Evolutionary conservation across 208 protist genomes (phyloP).

Genomic region (Naegleria gruberi): DNA sequence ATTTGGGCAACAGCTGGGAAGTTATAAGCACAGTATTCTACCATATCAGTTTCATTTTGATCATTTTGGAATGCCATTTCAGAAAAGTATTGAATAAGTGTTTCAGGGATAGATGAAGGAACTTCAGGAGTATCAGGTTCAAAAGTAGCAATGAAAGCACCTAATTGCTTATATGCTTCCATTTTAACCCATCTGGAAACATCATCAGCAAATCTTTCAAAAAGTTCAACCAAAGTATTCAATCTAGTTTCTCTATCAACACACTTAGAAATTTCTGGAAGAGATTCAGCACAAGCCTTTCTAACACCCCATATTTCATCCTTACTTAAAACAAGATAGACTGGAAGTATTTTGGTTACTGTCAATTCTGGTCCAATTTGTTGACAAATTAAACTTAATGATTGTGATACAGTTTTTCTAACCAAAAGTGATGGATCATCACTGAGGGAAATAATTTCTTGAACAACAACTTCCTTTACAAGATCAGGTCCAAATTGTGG

Average conservation of each 20-base stretch:
- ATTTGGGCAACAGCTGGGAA: slow-evolving; percentile 83
- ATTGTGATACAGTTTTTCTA: slow-evolving; percentile 63
- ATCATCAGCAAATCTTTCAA: slow-evolving; percentile 63
- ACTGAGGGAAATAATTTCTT: slow-evolving; percentile 65
- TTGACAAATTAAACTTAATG: slow-evolving; percentile 60
- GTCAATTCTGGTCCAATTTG: slow-evolving; percentile 47
- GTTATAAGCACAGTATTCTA: slow-evolving; percentile 79
- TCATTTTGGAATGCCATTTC: slow-evolving; percentile 79
- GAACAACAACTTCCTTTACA: slow-evolving; percentile 59
- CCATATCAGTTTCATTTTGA: slow-evolving; percentile 67
- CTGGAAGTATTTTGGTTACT: slow-evolving; percentile 55
- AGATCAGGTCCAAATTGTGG: slow-evolving; percentile 57
- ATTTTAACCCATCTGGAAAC: slow-evolving; percentile 81
- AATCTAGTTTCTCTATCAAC: slow-evolving; percentile 42
- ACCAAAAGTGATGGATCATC: slow-evolving; percentile 77
- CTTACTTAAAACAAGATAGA: slow-evolving; percentile 73
- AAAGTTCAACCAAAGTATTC: slow-evolving; percentile 53
- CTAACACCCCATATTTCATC: slow-evolving; percentile 92
- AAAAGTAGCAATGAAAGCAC: slow-evolving; percentile 78
- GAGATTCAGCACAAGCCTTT: slow-evolving; percentile 77
- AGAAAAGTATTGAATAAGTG: slow-evolving; percentile 70
- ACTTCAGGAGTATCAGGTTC: slow-evolving; percentile 33
- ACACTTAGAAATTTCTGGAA: slow-evolving; percentile 57
- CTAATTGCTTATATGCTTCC: slow-evolving; percentile 72
- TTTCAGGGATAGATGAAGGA: slow-evolving; percentile 56